Evolutionary conservation across 306 rosid species (phyloP), one percentile per base, ranked within the genome.

Genomic region (Prunus mongolica): DNA sequence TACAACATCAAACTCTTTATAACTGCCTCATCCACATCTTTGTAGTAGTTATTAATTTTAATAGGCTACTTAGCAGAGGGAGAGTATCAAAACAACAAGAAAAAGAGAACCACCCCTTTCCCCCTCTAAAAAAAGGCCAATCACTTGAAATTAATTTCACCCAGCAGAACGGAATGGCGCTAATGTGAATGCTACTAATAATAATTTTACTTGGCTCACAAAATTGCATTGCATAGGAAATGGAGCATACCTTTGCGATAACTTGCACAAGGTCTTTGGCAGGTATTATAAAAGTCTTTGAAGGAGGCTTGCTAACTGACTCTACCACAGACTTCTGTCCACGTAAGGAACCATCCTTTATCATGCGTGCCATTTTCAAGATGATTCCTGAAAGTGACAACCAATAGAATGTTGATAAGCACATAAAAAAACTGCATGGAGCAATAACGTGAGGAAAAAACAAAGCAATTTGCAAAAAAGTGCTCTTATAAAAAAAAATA

Each of bases 191-290:
- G 8, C 6, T 65, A 58, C 44, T 6, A 47, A 44, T 11, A 14
- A 38, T 45, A 62, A 10, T 57, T 32, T 56, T 58, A 41, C 67
- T 38, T 3, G 52, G 20, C 16, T 71, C 34, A 34, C 18, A 44
- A 4, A 72, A 78, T 32, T 20, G 24, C 76, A 54, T 34, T 32
- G 45, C 41, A 71, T 55, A 41, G 70, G 38, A 87, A 80, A 77
- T 66, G 82, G 50, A 71, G 82, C 80, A 82, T 72, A 95, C 99
- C 99, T 92, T 90, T 8, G 96, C 97, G 64, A 86, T 79, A 81
- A 95, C 92, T 89, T 95, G 99, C 78, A 95, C 99, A 82, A 95
- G 88, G 45, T 95, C 97, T 66, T 84, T 83, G 75, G 88, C 83
- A 80, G 91, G 87, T 87, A 95, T 90, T 56, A 88, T 86, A 69